Base-by-base conservation (phyloP, 2,329 filamentous ascomycete genomes). In the Botrytis fabae region DNA sequence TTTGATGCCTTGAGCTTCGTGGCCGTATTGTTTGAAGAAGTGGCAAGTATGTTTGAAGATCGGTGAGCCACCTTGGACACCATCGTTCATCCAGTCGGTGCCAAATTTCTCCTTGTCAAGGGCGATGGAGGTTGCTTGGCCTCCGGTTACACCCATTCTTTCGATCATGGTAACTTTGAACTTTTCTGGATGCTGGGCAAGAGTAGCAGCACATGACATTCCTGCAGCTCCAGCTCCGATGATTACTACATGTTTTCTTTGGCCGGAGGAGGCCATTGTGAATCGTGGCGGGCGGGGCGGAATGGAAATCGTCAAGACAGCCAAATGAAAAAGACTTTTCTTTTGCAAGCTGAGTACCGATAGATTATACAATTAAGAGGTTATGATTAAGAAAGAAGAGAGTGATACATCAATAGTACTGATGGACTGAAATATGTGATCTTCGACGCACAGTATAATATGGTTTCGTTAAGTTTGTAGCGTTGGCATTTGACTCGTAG, bases 41-140 rank as follows among this genome's bases (percentile, higher is more conserved):
- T 87, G 88, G 83, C 91, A 87, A 0, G 89, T 91, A 78, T 91
- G 89, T 78, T 91, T 88, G 81, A 91, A 91, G 75, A 91, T 91
- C 82, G 90, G 54, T 28, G 64, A 83, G 59, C 20, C 89, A 44
- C 89, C 89, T 77, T 91, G 89, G 1, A 91, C 88, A 65, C 88
- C 88, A 75, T 90, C 86, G 74, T 91, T 90, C 80, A 90, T 84
- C 87, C 88, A 90, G 62, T 83, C 83, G 7, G 88, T 87, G 10
- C 87, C 88, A 77, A 88, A 86, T 74, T 85, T 86, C 54, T 85
- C 78, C 75, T 88, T 85, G 75, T 90, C 85, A 10, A 91, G 78
- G 2, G 85, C 84, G 38, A 90, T 90, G 2, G 88, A 89, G 72
- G 86, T 89, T 0, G 88, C 88, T 79, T 90, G 88, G 1, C 88